These are phyloP conservation scores for Penicillium sp. DNA, from an alignment of 2,329 filamentous ascomycete genomes.

Conservation along the genomic window DNA sequence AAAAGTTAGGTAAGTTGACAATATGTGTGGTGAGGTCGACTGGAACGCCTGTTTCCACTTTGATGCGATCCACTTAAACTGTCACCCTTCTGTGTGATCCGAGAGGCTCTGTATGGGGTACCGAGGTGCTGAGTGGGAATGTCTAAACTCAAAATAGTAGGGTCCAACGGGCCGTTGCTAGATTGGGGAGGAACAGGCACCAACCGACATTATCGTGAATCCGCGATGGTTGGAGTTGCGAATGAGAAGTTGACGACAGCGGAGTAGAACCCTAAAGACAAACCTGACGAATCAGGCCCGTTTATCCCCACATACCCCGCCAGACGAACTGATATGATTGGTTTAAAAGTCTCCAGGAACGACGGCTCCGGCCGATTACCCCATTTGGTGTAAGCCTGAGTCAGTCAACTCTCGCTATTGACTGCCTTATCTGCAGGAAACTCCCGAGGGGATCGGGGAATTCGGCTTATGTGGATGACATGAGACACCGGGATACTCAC, in stretches of 20 bases:
- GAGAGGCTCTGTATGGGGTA: constrained; percentile 8
- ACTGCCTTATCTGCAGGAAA: not conserved
- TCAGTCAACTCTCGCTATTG: not conserved
- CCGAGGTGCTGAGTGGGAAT: not conserved
- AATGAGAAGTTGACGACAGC: not conserved
- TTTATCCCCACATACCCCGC: not conserved
- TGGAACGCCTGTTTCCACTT: constrained; percentile 1
- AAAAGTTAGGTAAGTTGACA: constrained; percentile 15
- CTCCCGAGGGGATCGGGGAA: not conserved
- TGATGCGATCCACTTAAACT: constrained; percentile 11
- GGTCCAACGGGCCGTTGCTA: constrained; percentile 16
- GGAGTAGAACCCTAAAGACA: constrained; percentile 15
- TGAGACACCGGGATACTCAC: not conserved
- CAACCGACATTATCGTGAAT: not conserved
- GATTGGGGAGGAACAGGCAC: constrained; percentile 21
- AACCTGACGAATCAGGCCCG: constrained; percentile 17
- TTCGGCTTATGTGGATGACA: not conserved
- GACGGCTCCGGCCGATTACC: constrained; percentile 16
- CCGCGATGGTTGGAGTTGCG: not conserved
- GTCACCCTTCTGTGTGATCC: constrained; percentile 1
- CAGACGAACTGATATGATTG: not conserved
- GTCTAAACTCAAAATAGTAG: not conserved
- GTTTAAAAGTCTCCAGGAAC: not conserved
- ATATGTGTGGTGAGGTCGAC: constrained; percentile 3
- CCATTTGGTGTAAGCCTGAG: constrained; percentile 2